Evolutionary conservation across 305 asterid genomes (phyloP).

Genomic region (Fraxinus sp.): DNA sequence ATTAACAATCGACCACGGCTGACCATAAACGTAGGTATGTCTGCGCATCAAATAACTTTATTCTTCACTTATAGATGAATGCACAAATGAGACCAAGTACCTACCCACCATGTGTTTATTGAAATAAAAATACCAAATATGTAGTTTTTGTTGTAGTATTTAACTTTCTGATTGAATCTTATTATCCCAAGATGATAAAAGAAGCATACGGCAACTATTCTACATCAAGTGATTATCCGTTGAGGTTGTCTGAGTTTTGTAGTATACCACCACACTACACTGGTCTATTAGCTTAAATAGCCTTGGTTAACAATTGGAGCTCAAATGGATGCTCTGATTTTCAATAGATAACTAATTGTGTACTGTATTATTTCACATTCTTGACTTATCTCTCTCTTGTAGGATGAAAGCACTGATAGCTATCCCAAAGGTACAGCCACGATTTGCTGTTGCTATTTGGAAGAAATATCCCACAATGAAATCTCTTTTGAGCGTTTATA

Average conservation of each 20-base stretch:
- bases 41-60: background rate
- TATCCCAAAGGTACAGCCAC: constrained; percentile 93
- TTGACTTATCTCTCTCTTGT: constrained; percentile 28
- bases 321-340: constrained; percentile 1
- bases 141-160: background rate
- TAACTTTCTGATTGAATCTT: background rate
- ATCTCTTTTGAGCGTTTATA: constrained; percentile 81
- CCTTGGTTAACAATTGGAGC: background rate
- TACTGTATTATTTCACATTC: background rate
- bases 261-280: background rate
- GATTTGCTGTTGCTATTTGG: constrained; percentile 84
- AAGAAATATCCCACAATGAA: constrained; percentile 92
- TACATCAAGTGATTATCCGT: background rate
- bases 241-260: background rate
- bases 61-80: background rate
- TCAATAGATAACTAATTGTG: constrained; percentile 4
- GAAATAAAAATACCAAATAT: background rate
- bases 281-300: background rate
- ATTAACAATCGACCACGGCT: background rate
- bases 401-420: constrained; percentile 89
- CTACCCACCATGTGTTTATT: background rate
- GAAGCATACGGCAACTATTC: background rate
- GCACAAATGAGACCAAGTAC: background rate
- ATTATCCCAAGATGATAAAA: background rate
- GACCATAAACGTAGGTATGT: background rate